Base-by-base conservation (phyloP, 805 yeast genomes). In the Candida railenensis region DNA sequence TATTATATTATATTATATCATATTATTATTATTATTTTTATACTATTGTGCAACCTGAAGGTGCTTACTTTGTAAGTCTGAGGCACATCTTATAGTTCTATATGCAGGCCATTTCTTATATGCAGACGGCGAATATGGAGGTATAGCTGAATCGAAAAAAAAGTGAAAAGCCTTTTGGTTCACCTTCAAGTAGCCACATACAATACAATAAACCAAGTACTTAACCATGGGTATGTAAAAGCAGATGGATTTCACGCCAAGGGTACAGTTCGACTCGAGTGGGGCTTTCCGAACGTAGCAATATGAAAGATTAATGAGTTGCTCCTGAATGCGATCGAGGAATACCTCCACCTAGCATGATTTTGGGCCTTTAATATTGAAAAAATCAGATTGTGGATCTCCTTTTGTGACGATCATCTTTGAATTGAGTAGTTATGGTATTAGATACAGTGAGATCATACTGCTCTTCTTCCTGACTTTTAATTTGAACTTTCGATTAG, bases 171-270 rank as follows among this genome's bases (percentile, higher is more conserved):
- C 4, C 38, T 9, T 4, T 9, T 5, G 22, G 22, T 34, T 18
- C 12, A 5, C 38, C 14, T 34, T 16, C 3, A 19, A 20, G 3
- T n/a, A 21, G 28, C 4, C 4, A 18, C 8, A 20, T 36, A 36
- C 18, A 34, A 14, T 18, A 16, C 9, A 37, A 22, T 20, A 22
- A 22, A 37, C 5, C 5, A 5, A 20, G n/a, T 14, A 18, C 4
- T n/a, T 14, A 37, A 21, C 40, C 28, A 37, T 37, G 40, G 40
- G 40, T 37, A 37, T 37, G 40, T 37, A 37, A 8, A 34, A 25
- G 9, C 11, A 25, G 30, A 25, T 25, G 11, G 11, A n/a, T n/a
- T n/a, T n/a, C n/a, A n/a, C n/a, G n/a, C n/a, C n/a, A n/a, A n/a
- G n/a, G n/a, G n/a, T n/a, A n/a, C n/a, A n/a, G n/a, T n/a, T n/a